These are phyloP conservation scores for Xylaria polymorpha DNA, from an alignment of 2,329 filamentous ascomycete genomes.

Conservation along the genomic window DNA sequence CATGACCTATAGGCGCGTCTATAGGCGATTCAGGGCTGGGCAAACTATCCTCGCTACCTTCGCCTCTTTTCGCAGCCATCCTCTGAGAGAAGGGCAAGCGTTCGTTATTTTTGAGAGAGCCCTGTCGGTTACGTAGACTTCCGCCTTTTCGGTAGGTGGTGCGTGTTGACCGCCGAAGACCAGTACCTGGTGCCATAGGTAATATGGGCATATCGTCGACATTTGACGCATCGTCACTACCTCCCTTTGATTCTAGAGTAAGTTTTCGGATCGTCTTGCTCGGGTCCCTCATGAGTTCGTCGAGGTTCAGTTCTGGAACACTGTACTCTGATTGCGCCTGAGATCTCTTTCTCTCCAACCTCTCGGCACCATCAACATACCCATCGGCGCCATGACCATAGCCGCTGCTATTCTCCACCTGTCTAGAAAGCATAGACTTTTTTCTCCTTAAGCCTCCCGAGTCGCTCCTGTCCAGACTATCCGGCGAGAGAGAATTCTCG, in stretches of 20 bases:
- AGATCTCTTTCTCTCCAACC: slow-evolving; percentile 79
- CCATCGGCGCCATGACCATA: slow-evolving; percentile 66
- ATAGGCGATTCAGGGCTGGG: slow-evolving; percentile 53
- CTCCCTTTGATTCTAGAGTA: slow-evolving; percentile 64
- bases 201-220: slow-evolving; percentile 87
- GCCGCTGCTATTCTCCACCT: slow-evolving; percentile 80
- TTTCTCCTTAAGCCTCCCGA: slow-evolving; percentile 79
- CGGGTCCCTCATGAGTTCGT: slow-evolving; percentile 85
- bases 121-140: slow-evolving; percentile 85
- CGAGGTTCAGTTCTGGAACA: slow-evolving; percentile 74
- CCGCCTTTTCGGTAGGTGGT: slow-evolving; percentile 90
- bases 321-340: slow-evolving; percentile 59
- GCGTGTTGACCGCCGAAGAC: slow-evolving; percentile 87
- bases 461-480: slow-evolving; percentile 64
- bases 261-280: slow-evolving; percentile 76
- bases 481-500: slow-evolving; percentile 72
- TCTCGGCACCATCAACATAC: slow-evolving; percentile 86
- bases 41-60: slow-evolving; percentile 60
- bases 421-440: slow-evolving; percentile 94
- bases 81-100: slow-evolving; percentile 80
- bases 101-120: slow-evolving; percentile 83
- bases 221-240: slow-evolving; percentile 54
- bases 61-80: slow-evolving; percentile 69
- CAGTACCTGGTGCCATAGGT: slow-evolving; percentile 79
- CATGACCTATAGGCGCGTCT: slow-evolving; percentile 62